phyloP scores from a whole-genome alignment of 2,329 filamentous ascomycete species.

The Colletotrichum scovillei region DNA sequence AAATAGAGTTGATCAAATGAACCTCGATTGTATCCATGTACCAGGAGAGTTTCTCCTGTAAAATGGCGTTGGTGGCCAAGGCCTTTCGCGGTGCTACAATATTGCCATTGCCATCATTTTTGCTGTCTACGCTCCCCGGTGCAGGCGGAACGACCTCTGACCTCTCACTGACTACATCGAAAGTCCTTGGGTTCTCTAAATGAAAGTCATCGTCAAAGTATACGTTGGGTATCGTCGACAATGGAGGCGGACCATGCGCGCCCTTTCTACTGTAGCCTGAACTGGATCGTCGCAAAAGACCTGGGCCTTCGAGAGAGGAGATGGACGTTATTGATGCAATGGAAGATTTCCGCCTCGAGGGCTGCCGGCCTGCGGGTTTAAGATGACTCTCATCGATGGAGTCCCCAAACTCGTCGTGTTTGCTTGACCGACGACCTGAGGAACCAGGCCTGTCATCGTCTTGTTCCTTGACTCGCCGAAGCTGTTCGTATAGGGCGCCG shows the following conservation, averaged over 20 bases:
- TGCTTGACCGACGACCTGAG: constrained; percentile 48
- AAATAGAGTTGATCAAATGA: constrained; percentile 95
- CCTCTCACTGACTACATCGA: constrained; percentile 95
- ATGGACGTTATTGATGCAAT: constrained; percentile 61
- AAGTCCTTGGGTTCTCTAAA: constrained; percentile 94
- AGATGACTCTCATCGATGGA: constrained; percentile 56
- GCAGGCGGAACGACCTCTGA: constrained; percentile 90
- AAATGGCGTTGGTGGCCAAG: constrained; percentile 93
- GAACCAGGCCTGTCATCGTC: constrained; percentile 65
- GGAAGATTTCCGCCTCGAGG: constrained; percentile 53
- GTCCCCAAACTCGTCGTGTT: constrained; percentile 56
- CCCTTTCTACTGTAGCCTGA: constrained; percentile 66
- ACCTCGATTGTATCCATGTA: constrained; percentile 99
- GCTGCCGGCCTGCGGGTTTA: constrained; percentile 55
- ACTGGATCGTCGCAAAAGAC: constrained; percentile 56
- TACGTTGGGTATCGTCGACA: constrained; percentile 91
- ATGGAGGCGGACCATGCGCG: constrained; percentile 79
- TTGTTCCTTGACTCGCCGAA: constrained; percentile 84
- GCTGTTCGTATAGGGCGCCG: constrained; percentile 87
- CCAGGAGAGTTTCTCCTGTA: constrained; percentile 99
- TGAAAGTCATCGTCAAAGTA: constrained; percentile 97
- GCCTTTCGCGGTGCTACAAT: constrained; percentile 79
- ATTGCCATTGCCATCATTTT: constrained; percentile 66
- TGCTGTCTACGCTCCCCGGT: constrained; percentile 64
- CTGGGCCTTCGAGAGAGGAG: constrained; percentile 59